These are phyloP conservation scores for Cercospora sesami DNA, from an alignment of 2,329 filamentous ascomycete species.

Conservation along the genomic window DNA sequence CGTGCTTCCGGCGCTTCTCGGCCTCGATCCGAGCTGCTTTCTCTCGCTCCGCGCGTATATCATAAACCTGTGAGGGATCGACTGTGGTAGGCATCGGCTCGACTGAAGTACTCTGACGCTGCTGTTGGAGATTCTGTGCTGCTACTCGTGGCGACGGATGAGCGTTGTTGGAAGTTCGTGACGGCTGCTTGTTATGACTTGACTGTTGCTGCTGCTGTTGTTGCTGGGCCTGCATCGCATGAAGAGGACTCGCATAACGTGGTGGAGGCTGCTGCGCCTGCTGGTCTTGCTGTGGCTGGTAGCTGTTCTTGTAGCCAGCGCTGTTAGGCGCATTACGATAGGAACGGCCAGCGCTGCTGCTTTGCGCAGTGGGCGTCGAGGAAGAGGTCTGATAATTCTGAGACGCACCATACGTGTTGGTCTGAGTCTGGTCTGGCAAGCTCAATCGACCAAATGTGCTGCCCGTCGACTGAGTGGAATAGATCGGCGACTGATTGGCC, in stretches of 20 bases:
- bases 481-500: conserved; percentile 32
- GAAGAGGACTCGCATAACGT: conserved; percentile 36
- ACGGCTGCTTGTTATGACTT: conserved; percentile 28
- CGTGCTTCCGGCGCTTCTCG: conserved; percentile 34
- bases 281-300: conserved; percentile 25
- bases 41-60: conserved; percentile 53
- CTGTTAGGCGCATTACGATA: conserved; percentile 30
- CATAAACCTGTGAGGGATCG: conserved; percentile 56
- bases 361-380: conserved; percentile 2
- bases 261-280: conserved; percentile 28
- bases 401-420: conserved; percentile 19
- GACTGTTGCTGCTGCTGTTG: conserved; percentile 10
- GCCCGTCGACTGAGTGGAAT: conserved; percentile 26
- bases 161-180: conserved; percentile 26
- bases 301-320: conserved; percentile 26
- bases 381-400: conserved; percentile 18
- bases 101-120: conserved; percentile 33
- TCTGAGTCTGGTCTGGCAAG: conserved; percentile 30
- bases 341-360: conserved; percentile 20
- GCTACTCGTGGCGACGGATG: conserved; percentile 31
- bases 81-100: conserved; percentile 48
- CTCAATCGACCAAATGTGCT: conserved; percentile 29
- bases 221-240: conserved; percentile 35
- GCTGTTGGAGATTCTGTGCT: conserved; percentile 23
- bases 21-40: conserved; percentile 41